Evolutionary conservation across 164 flowering plant genomes (phyloP), one percentile per base, ranked within the genome.

Genomic region (Stephania yunnanensis): DNA sequence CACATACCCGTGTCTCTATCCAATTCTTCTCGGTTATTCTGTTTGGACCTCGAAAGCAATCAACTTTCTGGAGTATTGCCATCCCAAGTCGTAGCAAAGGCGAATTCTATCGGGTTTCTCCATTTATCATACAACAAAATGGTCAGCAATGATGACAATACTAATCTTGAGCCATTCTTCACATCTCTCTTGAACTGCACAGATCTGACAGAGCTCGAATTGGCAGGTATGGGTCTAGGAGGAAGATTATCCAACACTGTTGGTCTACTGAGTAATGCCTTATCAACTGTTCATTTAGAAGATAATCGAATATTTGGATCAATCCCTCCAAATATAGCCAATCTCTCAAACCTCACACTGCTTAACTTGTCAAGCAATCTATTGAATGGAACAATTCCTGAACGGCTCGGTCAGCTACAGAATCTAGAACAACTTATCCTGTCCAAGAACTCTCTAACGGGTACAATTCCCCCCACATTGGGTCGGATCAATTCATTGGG

Each of bases 351-450:
- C 50, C 52, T 73, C 25, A 73, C 75, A 6, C 69, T 73, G n/a
- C 68, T 89, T 22, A 90, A 90, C 78, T 78, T 90, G 55, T 86
- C 92, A 19, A 42, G 69, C 66, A 90, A 90, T 77, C 71, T 50
- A 7, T 75, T 88, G 19, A 73, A 74, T 4, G 94, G 94, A 9
- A 77, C 75, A 17, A 85, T 90, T 69, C 94, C 94, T 2, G 58
- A 42, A 20, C 87, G 84, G 79, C 83, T 88, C 64, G 87, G 89
- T 30, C 65, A 12, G 50, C 8, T 86, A 71, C 48, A 42, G 31
- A 46, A 11, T 1, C 68, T 88, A 75, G 83, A 87, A 25, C 81
- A 77, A 81, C 88, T 89, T 30, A 78, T 74, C 75, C 75, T 89
- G 69, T 87, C 91, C 10, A 73, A 78, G 79, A 89, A 88, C 75